Percentiles rank a stretch among this genome's conserved stretches.
These are phyloP conservation scores for Ustilago xerochloae DNA, from an alignment of 1,284 basidiomycete species.

Conservation along the genomic window DNA sequence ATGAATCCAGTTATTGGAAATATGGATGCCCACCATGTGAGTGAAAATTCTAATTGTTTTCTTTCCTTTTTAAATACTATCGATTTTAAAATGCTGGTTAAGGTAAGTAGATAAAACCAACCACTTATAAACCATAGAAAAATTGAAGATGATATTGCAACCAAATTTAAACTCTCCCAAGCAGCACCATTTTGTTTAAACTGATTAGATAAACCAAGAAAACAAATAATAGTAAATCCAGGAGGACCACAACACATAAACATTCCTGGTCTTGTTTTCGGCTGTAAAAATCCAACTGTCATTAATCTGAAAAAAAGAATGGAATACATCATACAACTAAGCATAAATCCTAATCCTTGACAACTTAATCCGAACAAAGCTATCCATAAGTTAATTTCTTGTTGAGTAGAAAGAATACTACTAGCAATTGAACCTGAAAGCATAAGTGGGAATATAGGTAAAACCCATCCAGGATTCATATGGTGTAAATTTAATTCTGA, in stretches of 20 bases:
- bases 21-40: conserved; percentile 47
- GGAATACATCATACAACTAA: conserved; percentile 38
- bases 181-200: background rate
- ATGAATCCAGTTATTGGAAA: conserved; percentile 42
- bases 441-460: conserved; percentile 54
- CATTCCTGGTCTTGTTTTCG: conserved; percentile 22
- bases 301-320: conserved; percentile 37
- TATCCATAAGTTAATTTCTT: conserved; percentile 12
- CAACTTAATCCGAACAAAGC: conserved; percentile 31
- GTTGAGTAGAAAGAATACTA: background rate
- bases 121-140: conserved; percentile 33
- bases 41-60: conserved; percentile 25
- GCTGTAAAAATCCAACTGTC: conserved; percentile 24
- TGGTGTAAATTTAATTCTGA: conserved; percentile 24
- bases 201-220: conserved; percentile 21
- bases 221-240: conserved; percentile 38
- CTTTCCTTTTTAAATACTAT: background rate
- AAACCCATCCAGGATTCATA: conserved; percentile 42
- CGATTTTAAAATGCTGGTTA: conserved; percentile 10
- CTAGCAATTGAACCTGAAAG: conserved; percentile 43
- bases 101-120: conserved; percentile 37
- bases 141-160: conserved; percentile 9
- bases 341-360: conserved; percentile 39
- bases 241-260: conserved; percentile 50
- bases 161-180: background rate